These are phyloP conservation scores for Phytophthora lateralis DNA, from an alignment of 352 stramenopile species.

Conservation along the genomic window DNA sequence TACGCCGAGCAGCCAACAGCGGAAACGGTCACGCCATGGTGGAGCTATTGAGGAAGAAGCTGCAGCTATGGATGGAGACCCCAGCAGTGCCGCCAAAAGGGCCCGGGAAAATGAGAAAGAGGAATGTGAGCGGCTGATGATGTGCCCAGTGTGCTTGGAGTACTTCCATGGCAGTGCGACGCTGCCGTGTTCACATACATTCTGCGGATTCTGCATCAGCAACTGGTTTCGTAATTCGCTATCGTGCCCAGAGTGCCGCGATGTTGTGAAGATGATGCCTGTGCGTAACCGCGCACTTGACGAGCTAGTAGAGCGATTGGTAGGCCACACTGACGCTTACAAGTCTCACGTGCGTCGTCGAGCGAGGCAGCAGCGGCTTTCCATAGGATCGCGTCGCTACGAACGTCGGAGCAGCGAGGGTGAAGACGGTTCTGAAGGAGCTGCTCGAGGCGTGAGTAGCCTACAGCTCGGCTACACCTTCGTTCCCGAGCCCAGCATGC, in stretches of 20 bases:
- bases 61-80: conserved; percentile 16
- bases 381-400: conserved; percentile 17
- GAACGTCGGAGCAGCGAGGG: conserved; percentile 14
- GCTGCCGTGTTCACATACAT: conserved; percentile 84
- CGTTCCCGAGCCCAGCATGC: conserved; percentile 22
- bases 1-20: conserved; percentile 36
- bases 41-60: conserved; percentile 26
- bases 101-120: conserved; percentile 33
- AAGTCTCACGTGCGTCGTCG: conserved; percentile 48
- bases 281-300: conserved; percentile 85
- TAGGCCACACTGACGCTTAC: conserved; percentile 69
- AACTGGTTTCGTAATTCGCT: conserved; percentile 81
- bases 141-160: conserved; percentile 84
- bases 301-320: conserved; percentile 71
- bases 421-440: conserved; percentile 27
- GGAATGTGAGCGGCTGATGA: conserved; percentile 74
- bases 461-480: conserved; percentile 21
- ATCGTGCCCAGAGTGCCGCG: conserved; percentile 79
- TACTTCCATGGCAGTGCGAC: conserved; percentile 82
- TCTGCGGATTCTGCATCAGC: conserved; percentile 79
- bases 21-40: conserved; percentile 42
- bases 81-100: conserved; percentile 15
- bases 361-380: conserved; percentile 34
- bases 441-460: conserved; percentile 25
- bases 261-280: conserved; percentile 62